Conservation (phyloP, 306 rosid genomes). For the Oemleria cerasiformis region DNA sequence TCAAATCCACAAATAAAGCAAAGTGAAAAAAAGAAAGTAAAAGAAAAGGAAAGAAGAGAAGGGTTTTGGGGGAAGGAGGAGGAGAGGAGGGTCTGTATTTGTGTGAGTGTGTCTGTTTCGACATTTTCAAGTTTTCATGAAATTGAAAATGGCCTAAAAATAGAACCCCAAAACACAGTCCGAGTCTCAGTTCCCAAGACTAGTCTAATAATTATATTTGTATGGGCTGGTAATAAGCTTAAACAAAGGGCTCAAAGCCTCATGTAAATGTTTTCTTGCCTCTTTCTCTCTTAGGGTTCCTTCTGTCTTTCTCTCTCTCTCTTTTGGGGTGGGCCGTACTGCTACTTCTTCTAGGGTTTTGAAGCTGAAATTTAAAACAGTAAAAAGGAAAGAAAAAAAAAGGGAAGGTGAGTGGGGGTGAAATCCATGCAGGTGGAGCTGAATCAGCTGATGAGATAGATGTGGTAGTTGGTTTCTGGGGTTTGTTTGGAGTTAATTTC, state of each 20-base stretch:
- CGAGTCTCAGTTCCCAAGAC: conserved; percentile 36
- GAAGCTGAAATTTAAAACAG: conserved; percentile 19
- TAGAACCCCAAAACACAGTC: conserved; percentile 26
- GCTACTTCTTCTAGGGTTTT: conserved; percentile 48
- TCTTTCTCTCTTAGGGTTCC: conserved; percentile 32
- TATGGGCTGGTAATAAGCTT: not conserved
- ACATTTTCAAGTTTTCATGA: conserved; percentile 24
- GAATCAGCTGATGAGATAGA: conserved; percentile 1
- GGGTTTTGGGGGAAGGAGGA: conserved; percentile 13
- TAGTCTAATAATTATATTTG: not conserved
- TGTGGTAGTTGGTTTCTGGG: not conserved
- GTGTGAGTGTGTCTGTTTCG: conserved; percentile 27
- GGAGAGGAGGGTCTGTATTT: not conserved
- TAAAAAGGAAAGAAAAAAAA: not conserved
- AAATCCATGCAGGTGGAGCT: conserved; percentile 18
- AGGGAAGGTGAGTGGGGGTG: conserved; percentile 8
- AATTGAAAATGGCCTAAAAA: conserved; percentile 22
- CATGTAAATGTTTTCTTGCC: conserved; percentile 14
- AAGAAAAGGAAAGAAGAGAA: not conserved
- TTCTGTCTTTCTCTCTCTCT: not conserved
- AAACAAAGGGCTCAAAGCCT: conserved; percentile 12
- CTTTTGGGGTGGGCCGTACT: not conserved
- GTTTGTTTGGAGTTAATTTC: not conserved
- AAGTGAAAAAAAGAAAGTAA: not conserved
- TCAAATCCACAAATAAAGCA: conserved; percentile 5